A percentile compares a stretch with the other conserved stretches of the same genome.
Conservation (phyloP, 2,329 filamentous ascomycete genomes). For the Clarireedia homoeocarpa region DNA sequence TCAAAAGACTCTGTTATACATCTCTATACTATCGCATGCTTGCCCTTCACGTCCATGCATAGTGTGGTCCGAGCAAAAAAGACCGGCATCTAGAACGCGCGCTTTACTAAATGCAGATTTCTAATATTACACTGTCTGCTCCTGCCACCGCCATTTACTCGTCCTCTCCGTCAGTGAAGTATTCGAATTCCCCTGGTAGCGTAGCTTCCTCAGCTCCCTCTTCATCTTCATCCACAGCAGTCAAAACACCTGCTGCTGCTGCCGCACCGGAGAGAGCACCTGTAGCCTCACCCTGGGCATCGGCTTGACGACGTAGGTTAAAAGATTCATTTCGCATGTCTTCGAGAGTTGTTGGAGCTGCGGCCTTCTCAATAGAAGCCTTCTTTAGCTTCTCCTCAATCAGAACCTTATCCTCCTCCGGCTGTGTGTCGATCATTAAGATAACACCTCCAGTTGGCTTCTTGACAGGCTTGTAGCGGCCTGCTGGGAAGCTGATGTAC, state of each 20-base stretch:
- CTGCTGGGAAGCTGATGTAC: constrained; percentile 86
- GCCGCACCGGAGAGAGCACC: constrained; percentile 44
- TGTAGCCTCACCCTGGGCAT: constrained; percentile 25
- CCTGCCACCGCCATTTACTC: constrained; percentile 9
- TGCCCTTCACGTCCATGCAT: not conserved
- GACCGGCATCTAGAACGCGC: not conserved
- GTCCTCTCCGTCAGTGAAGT: constrained; percentile 47
- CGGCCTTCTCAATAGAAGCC: constrained; percentile 53
- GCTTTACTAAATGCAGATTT: not conserved
- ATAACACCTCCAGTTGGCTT: constrained; percentile 93
- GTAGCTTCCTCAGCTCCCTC: constrained; percentile 67
- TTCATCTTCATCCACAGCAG: constrained; percentile 77
- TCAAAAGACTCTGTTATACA: not conserved
- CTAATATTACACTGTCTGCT: constrained; percentile 5
- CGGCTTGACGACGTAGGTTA: constrained; percentile 35
- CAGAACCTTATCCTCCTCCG: constrained; percentile 68
- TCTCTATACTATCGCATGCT: constrained; percentile 7
- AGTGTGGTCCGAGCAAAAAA: not conserved
- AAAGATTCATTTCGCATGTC: constrained; percentile 27
- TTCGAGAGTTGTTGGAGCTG: constrained; percentile 31
- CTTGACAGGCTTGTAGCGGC: constrained; percentile 88
- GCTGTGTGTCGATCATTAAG: constrained; percentile 77
- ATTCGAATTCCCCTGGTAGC: constrained; percentile 67
- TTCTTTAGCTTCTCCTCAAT: constrained; percentile 94
- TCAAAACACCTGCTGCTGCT: constrained; percentile 72